Conservation (phyloP, 2,329 filamentous ascomycete genomes). For the Curvularia eragrostidis region DNA sequence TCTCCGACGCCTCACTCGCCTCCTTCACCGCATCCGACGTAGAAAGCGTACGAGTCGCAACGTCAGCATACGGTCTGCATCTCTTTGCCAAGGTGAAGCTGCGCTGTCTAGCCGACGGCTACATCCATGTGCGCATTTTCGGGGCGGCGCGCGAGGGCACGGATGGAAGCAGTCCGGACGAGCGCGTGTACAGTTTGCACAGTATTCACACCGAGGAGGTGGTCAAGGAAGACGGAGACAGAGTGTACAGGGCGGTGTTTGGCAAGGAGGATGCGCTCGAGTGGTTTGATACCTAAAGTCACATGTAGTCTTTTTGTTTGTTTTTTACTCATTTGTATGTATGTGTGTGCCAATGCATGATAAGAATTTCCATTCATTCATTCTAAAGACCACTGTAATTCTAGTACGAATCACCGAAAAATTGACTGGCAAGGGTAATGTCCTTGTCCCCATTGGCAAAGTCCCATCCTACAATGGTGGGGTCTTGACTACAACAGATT, state of each 20-base stretch:
- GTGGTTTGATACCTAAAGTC: conserved; percentile 44
- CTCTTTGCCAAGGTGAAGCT: conserved; percentile 42
- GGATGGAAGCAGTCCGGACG: conserved; percentile 40
- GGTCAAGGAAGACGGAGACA: conserved; percentile 38
- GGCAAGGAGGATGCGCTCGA: conserved; percentile 38
- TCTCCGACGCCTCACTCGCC: conserved; percentile 49
- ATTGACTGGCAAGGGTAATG: conserved; percentile 76
- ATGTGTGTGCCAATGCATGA: too few species aligned
- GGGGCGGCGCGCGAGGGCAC: conserved; percentile 43
- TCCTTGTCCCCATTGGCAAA: conserved; percentile 88
- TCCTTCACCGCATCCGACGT: conserved; percentile 38
- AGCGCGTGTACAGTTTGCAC: conserved; percentile 43
- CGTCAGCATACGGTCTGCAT: conserved; percentile 43
- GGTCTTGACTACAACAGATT: conserved; percentile 91
- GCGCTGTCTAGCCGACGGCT: conserved; percentile 31
- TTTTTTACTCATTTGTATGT: not conserved
- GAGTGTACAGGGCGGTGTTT: conserved; percentile 44
- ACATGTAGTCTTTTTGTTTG: conserved; percentile 2
- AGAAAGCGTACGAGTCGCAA: conserved; percentile 37
- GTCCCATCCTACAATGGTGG: conserved; percentile 95
- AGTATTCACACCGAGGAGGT: conserved; percentile 47
- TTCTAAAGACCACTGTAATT: not conserved
- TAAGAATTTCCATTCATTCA: conserved; percentile 21
- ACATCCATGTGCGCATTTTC: conserved; percentile 45
- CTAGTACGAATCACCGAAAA: conserved; percentile 66